These are phyloP conservation scores for Ophiostoma himal-ulmi DNA, from an alignment of 2,329 filamentous ascomycete genomes.

Conservation along the genomic window DNA sequence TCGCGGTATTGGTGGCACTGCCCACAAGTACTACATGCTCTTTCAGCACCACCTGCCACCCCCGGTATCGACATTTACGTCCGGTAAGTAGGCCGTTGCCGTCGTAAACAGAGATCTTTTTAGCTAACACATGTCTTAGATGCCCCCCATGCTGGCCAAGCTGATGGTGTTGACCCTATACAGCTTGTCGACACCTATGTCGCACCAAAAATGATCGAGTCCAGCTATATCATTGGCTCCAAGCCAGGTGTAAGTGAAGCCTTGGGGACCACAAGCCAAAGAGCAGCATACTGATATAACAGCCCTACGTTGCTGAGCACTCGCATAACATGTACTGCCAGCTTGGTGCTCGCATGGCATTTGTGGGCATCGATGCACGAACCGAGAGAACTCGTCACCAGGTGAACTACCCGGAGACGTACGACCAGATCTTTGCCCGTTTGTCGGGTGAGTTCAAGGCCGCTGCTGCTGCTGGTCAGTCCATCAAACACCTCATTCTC, in stretches of 20 bases:
- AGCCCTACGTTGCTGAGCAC: constrained; percentile 82
- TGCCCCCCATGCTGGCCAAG: constrained; percentile 34
- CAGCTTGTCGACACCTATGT: constrained; percentile 75
- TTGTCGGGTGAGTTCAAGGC: constrained; percentile 63
- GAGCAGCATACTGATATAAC: constrained; percentile 26
- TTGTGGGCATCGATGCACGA: constrained; percentile 85
- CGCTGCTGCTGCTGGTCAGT: constrained; percentile 61
- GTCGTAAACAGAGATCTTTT: background rate
- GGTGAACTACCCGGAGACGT: constrained; percentile 90
- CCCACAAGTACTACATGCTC: constrained; percentile 96
- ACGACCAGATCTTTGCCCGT: constrained; percentile 74
- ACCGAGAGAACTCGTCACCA: constrained; percentile 92
- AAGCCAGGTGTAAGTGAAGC: constrained; percentile 62
- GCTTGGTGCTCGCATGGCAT: constrained; percentile 74
- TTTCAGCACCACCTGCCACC: constrained; percentile 94
- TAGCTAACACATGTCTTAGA: constrained; percentile 28
- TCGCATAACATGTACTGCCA: constrained; percentile 83
- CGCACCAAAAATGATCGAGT: constrained; percentile 48
- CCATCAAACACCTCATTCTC: constrained; percentile 82
- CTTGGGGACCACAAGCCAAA: background rate
- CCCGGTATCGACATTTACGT: constrained; percentile 78
- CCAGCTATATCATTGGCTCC: constrained; percentile 72
- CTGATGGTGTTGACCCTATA: constrained; percentile 48
- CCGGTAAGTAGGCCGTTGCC: constrained; percentile 43
- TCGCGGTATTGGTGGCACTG: constrained; percentile 80